These are phyloP conservation scores for Diaporthe capsici DNA, from an alignment of 2,329 filamentous ascomycete genomes.

Conservation along the genomic window DNA sequence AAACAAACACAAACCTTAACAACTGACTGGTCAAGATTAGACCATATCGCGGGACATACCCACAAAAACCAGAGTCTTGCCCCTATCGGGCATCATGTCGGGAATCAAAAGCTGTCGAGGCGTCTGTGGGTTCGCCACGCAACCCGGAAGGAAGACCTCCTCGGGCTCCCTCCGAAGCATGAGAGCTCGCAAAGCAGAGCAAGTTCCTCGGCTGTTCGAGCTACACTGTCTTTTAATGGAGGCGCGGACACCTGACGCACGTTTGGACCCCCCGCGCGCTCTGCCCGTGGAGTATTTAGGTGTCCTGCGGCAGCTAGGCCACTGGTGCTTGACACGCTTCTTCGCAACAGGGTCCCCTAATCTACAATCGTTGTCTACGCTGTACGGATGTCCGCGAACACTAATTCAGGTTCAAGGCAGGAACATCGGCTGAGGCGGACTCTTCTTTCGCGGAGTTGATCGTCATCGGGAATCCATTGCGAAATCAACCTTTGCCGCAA, in stretches of 20 bases:
- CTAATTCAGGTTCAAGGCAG: not conserved
- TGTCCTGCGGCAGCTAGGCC: not conserved
- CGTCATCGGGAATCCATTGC: no score
- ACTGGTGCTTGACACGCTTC: not conserved
- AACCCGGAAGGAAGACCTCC: not conserved
- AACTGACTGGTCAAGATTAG: not conserved
- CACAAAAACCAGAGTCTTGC: no score
- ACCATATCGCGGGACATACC: not conserved
- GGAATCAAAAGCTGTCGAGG: not conserved
- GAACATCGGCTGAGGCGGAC: not conserved
- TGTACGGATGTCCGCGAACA: constrained; percentile 2
- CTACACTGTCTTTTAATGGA: not conserved
- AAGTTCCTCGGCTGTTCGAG: no score
- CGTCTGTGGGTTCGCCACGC: not conserved
- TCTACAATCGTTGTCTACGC: not conserved
- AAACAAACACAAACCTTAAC: not conserved
- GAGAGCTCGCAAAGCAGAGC: not conserved
- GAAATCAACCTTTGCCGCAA: not conserved
- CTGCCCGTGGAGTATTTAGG: not conserved
- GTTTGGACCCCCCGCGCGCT: constrained; percentile 1
- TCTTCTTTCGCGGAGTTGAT: no score
- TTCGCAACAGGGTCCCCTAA: not conserved
- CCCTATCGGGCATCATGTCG: not conserved
- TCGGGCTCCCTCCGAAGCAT: not conserved
- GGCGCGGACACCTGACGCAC: not conserved